A percentile compares a stretch with the other conserved stretches of the same genome.
These are phyloP conservation scores for Celoporthe dispersa DNA, from an alignment of 2,329 filamentous ascomycete species.

Conservation along the genomic window DNA sequence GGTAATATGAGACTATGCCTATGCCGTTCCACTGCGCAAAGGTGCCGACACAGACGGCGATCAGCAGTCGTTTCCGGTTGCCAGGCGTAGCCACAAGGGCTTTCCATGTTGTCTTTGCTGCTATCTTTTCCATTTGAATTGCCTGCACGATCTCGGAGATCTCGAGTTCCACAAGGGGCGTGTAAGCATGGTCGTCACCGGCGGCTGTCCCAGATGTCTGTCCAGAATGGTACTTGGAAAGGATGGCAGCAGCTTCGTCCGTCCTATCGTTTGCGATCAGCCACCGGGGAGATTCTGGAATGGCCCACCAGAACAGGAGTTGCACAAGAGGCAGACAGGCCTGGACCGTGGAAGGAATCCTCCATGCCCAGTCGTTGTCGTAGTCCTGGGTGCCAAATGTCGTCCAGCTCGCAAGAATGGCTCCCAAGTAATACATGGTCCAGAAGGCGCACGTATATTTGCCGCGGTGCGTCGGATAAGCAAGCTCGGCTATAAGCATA, in stretches of 20 bases:
- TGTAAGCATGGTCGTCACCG: slow-evolving; percentile 42
- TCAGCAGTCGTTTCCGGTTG: slow-evolving; percentile 31
- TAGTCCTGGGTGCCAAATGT: slow-evolving; percentile 40
- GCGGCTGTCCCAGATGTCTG: neutral
- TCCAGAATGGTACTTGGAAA: slow-evolving; percentile 55
- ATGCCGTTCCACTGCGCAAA: slow-evolving; percentile 36
- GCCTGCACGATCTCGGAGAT: slow-evolving; percentile 52
- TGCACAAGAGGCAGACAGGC: slow-evolving; percentile 45
- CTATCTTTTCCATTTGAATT: slow-evolving; percentile 43
- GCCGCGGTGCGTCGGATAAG: slow-evolving; percentile 42
- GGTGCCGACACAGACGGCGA: slow-evolving; percentile 28
- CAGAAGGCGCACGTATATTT: slow-evolving; percentile 40
- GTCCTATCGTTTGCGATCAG: slow-evolving; percentile 51
- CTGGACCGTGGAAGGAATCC: slow-evolving; percentile 38
- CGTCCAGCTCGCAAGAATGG: slow-evolving; percentile 44
- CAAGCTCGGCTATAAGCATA: slow-evolving; percentile 41
- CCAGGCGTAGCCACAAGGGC: slow-evolving; percentile 22
- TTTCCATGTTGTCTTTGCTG: slow-evolving; percentile 42
- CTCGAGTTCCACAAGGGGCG: slow-evolving; percentile 50
- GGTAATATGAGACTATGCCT: slow-evolving; percentile 42
- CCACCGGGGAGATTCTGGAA: slow-evolving; percentile 59
- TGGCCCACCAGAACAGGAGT: slow-evolving; percentile 37
- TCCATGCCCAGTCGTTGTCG: slow-evolving; percentile 36
- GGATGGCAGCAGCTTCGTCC: slow-evolving; percentile 53
- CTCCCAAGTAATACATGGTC: slow-evolving; percentile 43